Conservation (phyloP, 306 rosid genomes). For the Purshia tridentata region DNA sequence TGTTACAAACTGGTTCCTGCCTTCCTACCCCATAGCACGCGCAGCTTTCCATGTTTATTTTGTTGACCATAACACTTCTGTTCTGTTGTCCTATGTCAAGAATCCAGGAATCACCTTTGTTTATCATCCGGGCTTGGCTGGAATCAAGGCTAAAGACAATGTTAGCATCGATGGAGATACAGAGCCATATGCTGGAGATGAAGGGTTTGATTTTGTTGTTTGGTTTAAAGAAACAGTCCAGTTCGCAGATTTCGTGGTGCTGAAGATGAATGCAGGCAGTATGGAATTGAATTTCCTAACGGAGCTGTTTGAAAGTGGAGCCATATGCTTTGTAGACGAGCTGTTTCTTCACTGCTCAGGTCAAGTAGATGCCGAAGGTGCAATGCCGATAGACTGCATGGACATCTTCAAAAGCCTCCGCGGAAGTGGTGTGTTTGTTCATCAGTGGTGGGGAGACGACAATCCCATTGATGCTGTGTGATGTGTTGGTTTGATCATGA, state of each 20-base stretch:
- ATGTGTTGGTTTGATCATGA: slow-evolving; percentile 7
- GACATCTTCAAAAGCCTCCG: slow-evolving; percentile 65
- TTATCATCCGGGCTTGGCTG: slow-evolving; percentile 81
- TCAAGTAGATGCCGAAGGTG: slow-evolving; percentile 32
- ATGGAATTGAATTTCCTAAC: slow-evolving; percentile 62
- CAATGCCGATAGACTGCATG: slow-evolving; percentile 49
- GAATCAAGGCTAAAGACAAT: slow-evolving; percentile 16
- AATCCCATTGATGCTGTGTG: slow-evolving; percentile 19
- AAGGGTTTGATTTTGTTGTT: slow-evolving; percentile 64
- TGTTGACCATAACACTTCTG: slow-evolving; percentile 73
- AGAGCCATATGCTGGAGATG: slow-evolving; percentile 57
- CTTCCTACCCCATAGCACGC: slow-evolving; percentile 61
- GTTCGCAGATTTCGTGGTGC: slow-evolving; percentile 69
- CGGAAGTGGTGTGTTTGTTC: slow-evolving; percentile 74
- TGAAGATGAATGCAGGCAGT: slow-evolving; percentile 76
- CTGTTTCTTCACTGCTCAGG: slow-evolving; percentile 69
- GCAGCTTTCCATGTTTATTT: slow-evolving; percentile 61
- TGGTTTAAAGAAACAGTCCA: slow-evolving; percentile 86
- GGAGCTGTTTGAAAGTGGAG: slow-evolving; percentile 66
- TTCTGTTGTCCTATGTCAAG: slow-evolving; percentile 56
- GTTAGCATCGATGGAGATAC: slow-evolving; percentile 22
- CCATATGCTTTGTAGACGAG: slow-evolving; percentile 76
- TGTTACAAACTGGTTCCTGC: slow-evolving; percentile 58
- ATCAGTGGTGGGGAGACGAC: slow-evolving; percentile 78
- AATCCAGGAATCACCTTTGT: slow-evolving; percentile 77